Evolutionary conservation across 2,329 filamentous ascomycete species (phyloP).

Genomic region (Phaeosphaeriaceae sp.): DNA sequence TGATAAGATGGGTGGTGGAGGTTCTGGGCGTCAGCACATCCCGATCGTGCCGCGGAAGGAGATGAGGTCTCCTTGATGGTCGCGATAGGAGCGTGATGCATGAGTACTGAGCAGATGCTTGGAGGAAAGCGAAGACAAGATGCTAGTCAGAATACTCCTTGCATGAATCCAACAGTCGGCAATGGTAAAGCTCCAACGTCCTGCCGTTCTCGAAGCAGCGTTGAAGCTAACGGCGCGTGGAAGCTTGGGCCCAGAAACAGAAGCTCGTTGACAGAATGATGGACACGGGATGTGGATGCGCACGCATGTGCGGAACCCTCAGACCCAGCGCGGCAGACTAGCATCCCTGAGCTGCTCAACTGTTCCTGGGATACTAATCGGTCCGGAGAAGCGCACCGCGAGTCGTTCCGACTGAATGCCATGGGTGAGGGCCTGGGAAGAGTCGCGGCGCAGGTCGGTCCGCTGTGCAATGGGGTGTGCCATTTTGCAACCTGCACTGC

Average conservation of each 20-base stretch:
- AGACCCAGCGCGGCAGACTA: not conserved
- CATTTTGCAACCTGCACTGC: not conserved
- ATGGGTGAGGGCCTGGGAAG: not conserved
- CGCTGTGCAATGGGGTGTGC: not conserved
- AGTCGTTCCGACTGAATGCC: not conserved
- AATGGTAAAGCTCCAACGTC: not conserved
- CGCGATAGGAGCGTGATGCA: not conserved
- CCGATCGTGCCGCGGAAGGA: conserved; percentile 19
- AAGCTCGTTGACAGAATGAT: conserved; percentile 11
- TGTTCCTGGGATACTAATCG: not conserved
- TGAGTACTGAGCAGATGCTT: not conserved
- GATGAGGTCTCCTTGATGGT: conserved; percentile 11
- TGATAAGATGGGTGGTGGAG: conserved; percentile 33
- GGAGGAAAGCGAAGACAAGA: not conserved
- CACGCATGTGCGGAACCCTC: conserved; percentile 7
- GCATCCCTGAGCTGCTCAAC: not conserved
- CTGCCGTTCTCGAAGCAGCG: not conserved
- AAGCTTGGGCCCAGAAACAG: conserved; percentile 11
- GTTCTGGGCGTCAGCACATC: conserved; percentile 36
- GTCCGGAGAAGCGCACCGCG: not conserved
- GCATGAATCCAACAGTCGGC: not conserved
- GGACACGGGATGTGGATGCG: conserved; percentile 10
- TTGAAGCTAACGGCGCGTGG: conserved; percentile 6
- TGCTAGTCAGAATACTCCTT: not conserved
- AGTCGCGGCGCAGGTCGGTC: not conserved